Conservation (phyloP, 176 grass and related monocot genomes). For the Zea luxurians region DNA sequence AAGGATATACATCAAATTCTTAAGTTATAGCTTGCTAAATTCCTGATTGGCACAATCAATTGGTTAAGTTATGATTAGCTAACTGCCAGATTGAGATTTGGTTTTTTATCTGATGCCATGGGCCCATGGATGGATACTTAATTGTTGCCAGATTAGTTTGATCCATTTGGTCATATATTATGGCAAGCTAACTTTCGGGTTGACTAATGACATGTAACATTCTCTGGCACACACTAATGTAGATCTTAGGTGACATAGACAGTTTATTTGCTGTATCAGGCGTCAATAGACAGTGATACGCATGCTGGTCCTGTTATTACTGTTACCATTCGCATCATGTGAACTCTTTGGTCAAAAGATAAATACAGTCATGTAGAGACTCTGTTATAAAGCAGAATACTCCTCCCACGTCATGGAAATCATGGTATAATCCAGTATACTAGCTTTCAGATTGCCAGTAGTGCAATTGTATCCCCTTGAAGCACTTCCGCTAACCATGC, state of each 20-base stretch:
- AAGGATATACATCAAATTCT: background rate
- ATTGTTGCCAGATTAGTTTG: background rate
- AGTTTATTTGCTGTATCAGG: background rate
- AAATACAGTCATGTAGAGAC: background rate
- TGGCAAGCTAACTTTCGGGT: background rate
- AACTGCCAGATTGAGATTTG: background rate
- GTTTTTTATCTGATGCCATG: background rate
- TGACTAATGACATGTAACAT: background rate
- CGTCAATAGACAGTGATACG: background rate
- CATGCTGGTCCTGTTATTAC: background rate
- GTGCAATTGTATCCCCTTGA: background rate
- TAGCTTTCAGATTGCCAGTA: background rate
- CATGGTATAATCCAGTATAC: background rate
- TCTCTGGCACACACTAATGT: conserved; percentile 18
- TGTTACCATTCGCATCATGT: conserved; percentile 2
- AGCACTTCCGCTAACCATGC: background rate
- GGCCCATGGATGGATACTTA: background rate
- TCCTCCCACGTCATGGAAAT: background rate
- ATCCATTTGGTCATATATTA: background rate
- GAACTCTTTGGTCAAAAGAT: background rate
- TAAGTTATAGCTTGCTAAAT: background rate
- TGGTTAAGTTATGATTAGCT: background rate
- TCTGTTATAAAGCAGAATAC: background rate
- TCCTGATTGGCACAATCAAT: background rate
- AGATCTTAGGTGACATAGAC: conserved; percentile 3